Evolutionary conservation across 768 basidiomycete species (phyloP), one percentile per base, ranked within the genome.

Genomic region (Candolleomyces aberdarensis): DNA sequence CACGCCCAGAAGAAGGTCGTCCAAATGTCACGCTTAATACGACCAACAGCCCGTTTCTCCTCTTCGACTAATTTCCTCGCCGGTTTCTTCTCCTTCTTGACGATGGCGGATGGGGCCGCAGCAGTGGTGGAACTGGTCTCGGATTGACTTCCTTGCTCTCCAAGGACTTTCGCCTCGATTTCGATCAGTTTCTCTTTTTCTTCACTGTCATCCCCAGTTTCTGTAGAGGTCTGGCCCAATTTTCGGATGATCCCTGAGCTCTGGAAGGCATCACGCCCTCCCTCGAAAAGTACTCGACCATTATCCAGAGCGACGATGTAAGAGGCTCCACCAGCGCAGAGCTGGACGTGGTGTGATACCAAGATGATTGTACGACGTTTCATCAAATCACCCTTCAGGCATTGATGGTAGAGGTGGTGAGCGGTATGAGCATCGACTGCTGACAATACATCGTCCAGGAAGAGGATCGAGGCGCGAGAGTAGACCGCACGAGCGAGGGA

Each of bases 311-410:
- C 87, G 43, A 96, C 90, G 64, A 98, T 80, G 71, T 93, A 95
- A 26, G 75, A 77, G 1, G 96, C 93, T 32, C 85, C 89, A 1
- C 91, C 85, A 2, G 86, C 82, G 67, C 92, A 94, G 4, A 98
- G 80, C 68, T 94, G 91, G 39, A 97, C 91, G 68, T 96, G 94
- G 69, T 99, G 96, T 3, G 96, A 97, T 55, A 98, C 96, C 14
- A 99, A 82, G 61, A 98, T 85, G 63, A 96, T 78, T 0, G 97
- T 98, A 41, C 96, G 83, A 26, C 85, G 87, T 56, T 77, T 74
- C 80, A 95, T 85, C 40, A 98, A 79, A 19, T 89, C 85, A 15
- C 96, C 96, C 64, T 85, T 86, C 36, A 99, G 76, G 66, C 94
- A 97, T 66, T 92, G 76, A 56, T 86, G 76, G 73, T 88, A 95